Conservation (phyloP, 192 early-diverging fungal genomes). For the Backusella psychrophila region DNA sequence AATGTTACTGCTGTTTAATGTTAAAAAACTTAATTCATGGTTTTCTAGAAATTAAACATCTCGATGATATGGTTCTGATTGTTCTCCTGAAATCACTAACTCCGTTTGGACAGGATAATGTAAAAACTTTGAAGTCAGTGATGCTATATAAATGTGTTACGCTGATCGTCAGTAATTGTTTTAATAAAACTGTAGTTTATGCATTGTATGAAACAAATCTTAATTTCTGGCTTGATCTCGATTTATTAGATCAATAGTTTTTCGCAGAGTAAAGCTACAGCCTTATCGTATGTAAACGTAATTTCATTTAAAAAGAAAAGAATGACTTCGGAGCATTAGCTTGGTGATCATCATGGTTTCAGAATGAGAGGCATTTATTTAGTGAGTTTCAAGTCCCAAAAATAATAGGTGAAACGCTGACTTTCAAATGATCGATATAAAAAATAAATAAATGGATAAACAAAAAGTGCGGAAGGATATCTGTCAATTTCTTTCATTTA, state of each 20-base stretch:
- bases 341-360: background rate
- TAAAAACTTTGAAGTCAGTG: background rate
- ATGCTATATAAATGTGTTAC: background rate
- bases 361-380: background rate
- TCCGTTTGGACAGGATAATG: background rate
- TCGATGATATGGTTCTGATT: background rate
- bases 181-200: background rate
- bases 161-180: background rate
- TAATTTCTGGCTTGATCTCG: background rate
- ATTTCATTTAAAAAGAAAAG: background rate
- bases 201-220: background rate
- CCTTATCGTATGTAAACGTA: background rate
- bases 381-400: background rate
- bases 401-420: background rate
- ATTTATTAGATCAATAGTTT: background rate
- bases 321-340: background rate
- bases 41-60: background rate
- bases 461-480: background rate
- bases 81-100: background rate
- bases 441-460: background rate
- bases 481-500: background rate
- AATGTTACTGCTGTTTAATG: background rate
- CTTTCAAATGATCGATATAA: background rate
- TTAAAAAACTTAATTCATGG: background rate
- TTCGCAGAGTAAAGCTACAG: background rate